Evolutionary conservation across 2,329 filamentous ascomycete genomes (phyloP).

Genomic region (Colletotrichum melonis): DNA sequence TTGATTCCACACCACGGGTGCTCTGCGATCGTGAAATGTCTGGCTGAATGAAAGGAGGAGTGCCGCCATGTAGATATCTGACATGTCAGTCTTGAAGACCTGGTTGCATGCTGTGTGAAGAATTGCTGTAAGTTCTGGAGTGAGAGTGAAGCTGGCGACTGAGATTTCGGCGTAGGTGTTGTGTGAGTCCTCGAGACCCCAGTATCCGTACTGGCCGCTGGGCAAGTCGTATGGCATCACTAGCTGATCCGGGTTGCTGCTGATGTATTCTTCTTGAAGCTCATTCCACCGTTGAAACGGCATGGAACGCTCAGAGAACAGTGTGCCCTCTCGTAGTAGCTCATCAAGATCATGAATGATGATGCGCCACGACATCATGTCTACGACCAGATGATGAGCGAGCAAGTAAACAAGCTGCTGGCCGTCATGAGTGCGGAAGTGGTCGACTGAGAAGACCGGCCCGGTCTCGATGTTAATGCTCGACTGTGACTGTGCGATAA

Average conservation of each 20-base stretch:
- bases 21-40: constrained; percentile 62
- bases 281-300: constrained; percentile 63
- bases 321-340: constrained; percentile 55
- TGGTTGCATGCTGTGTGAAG: constrained; percentile 56
- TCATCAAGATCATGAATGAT: constrained; percentile 63
- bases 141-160: constrained; percentile 55
- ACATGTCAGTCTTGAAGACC: constrained; percentile 62
- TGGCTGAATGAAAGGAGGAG: constrained; percentile 66
- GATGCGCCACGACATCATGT: constrained; percentile 62
- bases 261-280: constrained; percentile 53
- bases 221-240: constrained; percentile 53
- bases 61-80: constrained; percentile 65
- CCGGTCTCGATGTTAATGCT: constrained; percentile 61
- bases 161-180: constrained; percentile 60
- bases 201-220: constrained; percentile 57
- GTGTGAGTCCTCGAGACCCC: constrained; percentile 54
- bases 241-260: constrained; percentile 40
- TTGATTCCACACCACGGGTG: constrained; percentile 66
- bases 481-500: constrained; percentile 54
- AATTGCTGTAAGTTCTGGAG: constrained; percentile 53
- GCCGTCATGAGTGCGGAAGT: constrained; percentile 57
- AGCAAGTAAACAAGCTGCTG: constrained; percentile 60
- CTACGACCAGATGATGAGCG: constrained; percentile 64
- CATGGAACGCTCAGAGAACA: constrained; percentile 56
- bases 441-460: constrained; percentile 62